phyloP scores from a whole-genome alignment of 176 grass and related monocot genomes.

The Cenchrus purpureus region DNA sequence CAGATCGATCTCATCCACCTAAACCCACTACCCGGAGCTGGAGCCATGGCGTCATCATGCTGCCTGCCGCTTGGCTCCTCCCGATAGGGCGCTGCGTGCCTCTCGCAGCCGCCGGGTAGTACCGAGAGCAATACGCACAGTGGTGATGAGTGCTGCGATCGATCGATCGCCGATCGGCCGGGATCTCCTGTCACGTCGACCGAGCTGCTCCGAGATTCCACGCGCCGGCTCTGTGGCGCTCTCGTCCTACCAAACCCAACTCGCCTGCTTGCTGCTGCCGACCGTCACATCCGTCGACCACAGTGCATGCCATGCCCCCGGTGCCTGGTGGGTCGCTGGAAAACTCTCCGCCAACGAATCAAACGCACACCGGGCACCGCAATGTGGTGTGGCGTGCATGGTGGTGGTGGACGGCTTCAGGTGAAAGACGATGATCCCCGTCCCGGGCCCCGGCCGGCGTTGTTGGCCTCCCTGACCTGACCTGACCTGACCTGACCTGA shows the following conservation, averaged over 20 bases:
- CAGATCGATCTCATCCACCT: slow-evolving; percentile 28
- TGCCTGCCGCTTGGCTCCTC: slow-evolving; percentile 22
- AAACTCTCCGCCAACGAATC: not conserved
- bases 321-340: not conserved
- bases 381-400: too few relatives aligned
- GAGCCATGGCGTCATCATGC: not conserved
- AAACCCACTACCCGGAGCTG: slow-evolving; percentile 10
- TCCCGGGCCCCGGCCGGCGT: too few relatives aligned
- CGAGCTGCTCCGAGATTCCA: not conserved
- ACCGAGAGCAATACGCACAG: too few relatives aligned
- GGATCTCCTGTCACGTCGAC: slow-evolving; percentile 24
- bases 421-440: not conserved
- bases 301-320: not conserved
- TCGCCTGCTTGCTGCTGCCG: not conserved
- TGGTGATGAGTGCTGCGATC: too few relatives aligned
- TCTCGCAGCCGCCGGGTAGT: too few relatives aligned
- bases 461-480: too few relatives aligned
- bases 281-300: slow-evolving; percentile 53
- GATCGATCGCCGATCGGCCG: not conserved
- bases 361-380: not conserved
- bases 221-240: not conserved
- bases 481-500: too few relatives aligned
- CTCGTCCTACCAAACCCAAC: too few relatives aligned
- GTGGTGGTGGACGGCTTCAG: not conserved
- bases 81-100: not conserved